A percentile compares a stretch with the other conserved stretches of the same genome.
phyloP scores from a whole-genome alignment of 1,284 basidiomycete genomes.

The Ustilago xerochloae region DNA sequence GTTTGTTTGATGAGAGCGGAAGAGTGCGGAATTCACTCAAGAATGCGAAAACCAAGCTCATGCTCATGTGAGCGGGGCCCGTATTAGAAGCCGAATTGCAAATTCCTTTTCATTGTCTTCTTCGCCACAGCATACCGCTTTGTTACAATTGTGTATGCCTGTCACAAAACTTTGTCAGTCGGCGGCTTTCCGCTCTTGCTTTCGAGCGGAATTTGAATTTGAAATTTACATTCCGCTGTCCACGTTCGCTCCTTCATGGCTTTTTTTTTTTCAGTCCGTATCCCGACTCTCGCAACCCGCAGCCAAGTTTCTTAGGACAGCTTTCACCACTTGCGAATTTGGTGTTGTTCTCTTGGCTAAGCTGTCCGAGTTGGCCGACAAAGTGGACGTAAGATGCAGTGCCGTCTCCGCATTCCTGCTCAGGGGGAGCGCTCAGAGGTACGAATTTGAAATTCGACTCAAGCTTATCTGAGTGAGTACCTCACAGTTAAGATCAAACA shows the following conservation, averaged over 20 bases:
- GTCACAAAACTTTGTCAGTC: not conserved
- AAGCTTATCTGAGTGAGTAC: not conserved
- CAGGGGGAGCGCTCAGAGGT: not conserved
- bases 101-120: conserved; percentile 11
- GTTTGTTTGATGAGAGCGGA: too few species aligned
- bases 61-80: not conserved
- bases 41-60: not conserved
- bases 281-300: not conserved
- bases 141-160: not conserved
- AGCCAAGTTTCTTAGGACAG: too few species aligned
- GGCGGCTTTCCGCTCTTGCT: not conserved
- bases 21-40: not conserved
- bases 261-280: not conserved
- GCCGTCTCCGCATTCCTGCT: too few species aligned
- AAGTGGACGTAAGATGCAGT: too few species aligned
- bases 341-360: not conserved
- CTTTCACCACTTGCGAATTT: not conserved
- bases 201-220: conserved; percentile 4
- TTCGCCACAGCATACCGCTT: not conserved
- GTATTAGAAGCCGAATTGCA: conserved; percentile 15
- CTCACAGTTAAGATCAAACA: not conserved
- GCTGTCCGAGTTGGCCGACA: not conserved
- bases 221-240: conserved; percentile 5
- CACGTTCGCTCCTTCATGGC: not conserved
- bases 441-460: conserved; percentile 12